Conservation (phyloP, 208 protist species). For the Leishmania martiniquensis region DNA sequence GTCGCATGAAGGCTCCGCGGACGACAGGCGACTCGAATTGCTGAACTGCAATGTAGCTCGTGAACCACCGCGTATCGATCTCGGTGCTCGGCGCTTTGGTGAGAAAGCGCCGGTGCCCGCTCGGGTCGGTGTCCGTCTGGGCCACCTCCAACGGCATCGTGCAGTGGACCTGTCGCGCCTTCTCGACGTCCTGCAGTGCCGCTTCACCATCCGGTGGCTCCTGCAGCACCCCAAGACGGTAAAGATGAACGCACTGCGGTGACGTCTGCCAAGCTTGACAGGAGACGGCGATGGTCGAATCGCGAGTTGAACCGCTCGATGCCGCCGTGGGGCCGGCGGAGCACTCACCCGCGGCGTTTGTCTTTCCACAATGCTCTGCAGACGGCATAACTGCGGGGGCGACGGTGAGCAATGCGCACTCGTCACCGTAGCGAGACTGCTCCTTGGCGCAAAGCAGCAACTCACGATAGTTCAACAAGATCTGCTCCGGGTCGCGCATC, state of each 20-base stretch:
- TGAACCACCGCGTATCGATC: slow-evolving; percentile 90
- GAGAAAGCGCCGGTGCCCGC: slow-evolving; percentile 63
- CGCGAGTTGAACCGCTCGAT: background rate
- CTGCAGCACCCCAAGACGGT: slow-evolving; percentile 66
- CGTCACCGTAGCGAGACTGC: slow-evolving; percentile 86
- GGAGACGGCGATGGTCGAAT: slow-evolving; percentile 34
- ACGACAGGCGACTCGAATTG: slow-evolving; percentile 81
- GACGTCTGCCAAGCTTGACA: slow-evolving; percentile 91
- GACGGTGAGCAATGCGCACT: slow-evolving; percentile 88
- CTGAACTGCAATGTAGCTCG: slow-evolving; percentile 86
- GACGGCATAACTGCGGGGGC: slow-evolving; percentile 39
- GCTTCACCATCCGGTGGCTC: slow-evolving; percentile 38
- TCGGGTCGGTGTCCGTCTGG: slow-evolving; percentile 70
- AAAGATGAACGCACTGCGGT: slow-evolving; percentile 85
- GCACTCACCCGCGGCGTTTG: slow-evolving; percentile 17
- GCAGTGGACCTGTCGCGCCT: slow-evolving; percentile 52
- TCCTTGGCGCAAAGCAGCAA: slow-evolving; percentile 81
- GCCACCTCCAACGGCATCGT: slow-evolving; percentile 75
- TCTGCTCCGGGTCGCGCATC: slow-evolving; percentile 43
- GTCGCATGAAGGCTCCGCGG: slow-evolving; percentile 83
- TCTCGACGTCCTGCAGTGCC: slow-evolving; percentile 27
- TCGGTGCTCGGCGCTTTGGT: slow-evolving; percentile 61
- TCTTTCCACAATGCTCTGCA: slow-evolving; percentile 3
- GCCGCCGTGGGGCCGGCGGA: slow-evolving; percentile 1
- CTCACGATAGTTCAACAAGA: slow-evolving; percentile 56